Evolutionary conservation across 768 basidiomycete genomes (phyloP), one percentile per base, ranked within the genome.

Genomic region (Lentinula edodes): DNA sequence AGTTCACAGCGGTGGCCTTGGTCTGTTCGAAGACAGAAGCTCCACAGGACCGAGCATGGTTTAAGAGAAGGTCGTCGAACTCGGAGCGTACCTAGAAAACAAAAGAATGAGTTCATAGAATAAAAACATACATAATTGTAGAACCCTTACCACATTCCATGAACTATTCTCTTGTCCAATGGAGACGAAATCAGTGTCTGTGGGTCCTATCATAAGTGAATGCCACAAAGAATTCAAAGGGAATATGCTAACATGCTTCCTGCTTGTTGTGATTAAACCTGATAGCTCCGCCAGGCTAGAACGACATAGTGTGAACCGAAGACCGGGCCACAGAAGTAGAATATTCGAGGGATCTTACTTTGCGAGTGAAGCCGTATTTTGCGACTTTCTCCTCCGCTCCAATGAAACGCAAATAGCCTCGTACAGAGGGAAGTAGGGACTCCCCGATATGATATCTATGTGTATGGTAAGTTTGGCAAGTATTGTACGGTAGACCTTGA

Each of bases 201-300:
- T 12, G 42, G 38, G 20, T 5, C 20, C 16, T 10, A 6, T 16
- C 34, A n/a, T 63, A 3, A 52, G 59, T 5, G 7, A 18, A 20
- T 52, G 15, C 28, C 28, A 3, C 28, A 56, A 45, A 8, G 10
- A 32, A 41, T 34, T 6, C 61, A 15, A 35, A 48, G 23, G 32
- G 38, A 12, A 10, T 64, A 38, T 8, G 73, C 82, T 68, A 66
- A 83, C 84, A 86, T 56, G 83, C 85, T 76, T 86, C 84, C 16
- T 80, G 79, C 70, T 85, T 85, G 66, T 73, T 80, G 64, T 84
- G 83, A 65, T 85, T 85, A 67, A 86, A 83, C 70, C 85, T 85
- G 64, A 86, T 81, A 35, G 83, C 83, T 61, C 84, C 82, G 38
- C 84, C 85, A 55, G 83, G 84, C 84, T 86, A 64, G 28, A 45